These are phyloP conservation scores for Hyphodiscus hymeniophilus DNA, from an alignment of 495 filamentous ascomycete genomes.

Conservation along the genomic window DNA sequence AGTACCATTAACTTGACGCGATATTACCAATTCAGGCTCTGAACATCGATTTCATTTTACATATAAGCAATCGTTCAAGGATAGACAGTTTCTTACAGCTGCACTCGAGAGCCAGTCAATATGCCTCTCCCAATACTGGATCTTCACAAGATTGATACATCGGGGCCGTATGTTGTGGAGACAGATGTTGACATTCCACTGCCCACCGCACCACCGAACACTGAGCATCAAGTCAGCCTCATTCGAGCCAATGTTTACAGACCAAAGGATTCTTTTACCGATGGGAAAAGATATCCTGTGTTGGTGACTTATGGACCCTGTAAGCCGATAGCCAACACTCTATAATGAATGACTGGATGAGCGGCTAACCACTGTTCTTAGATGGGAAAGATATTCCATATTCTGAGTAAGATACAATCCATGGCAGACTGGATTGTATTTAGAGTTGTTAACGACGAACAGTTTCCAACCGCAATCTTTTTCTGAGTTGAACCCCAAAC, in stretches of 20 bases:
- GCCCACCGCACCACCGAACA: neutral
- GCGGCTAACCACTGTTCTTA: neutral
- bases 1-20: no score
- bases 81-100: no score
- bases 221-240: neutral
- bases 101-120: no score
- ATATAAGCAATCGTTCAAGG: no score
- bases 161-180: neutral
- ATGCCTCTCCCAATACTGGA: neutral
- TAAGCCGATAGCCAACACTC: no score
- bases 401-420: no score
- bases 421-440: no score
- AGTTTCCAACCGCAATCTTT: slow-evolving; percentile 35
- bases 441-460: no score
- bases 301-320: neutral
- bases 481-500: slow-evolving; percentile 37
- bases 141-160: neutral
- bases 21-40: no score
- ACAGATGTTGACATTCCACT: neutral
- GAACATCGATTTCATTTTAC: no score
- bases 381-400: neutral
- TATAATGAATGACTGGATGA: neutral
- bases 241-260: neutral
- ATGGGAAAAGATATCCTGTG: neutral
- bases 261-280: neutral